A percentile compares a stretch with the other conserved stretches of the same genome.
Evolutionary conservation across 306 rosid genomes (phyloP).

Genomic region (Cucumis cinereus): DNA sequence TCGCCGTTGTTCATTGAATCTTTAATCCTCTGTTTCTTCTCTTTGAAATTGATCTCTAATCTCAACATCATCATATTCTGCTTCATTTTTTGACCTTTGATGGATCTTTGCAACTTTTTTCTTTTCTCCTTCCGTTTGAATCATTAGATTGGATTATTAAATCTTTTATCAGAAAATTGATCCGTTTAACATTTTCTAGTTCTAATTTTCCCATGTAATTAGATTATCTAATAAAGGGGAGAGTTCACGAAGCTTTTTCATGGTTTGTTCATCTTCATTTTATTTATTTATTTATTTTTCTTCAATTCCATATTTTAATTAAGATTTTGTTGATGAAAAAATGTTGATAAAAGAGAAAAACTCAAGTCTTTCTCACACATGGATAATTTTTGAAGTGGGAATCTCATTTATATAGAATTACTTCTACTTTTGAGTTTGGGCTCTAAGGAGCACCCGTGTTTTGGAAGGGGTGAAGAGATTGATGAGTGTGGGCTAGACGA

Average conservation of each 20-base stretch:
- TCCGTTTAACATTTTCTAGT: background rate
- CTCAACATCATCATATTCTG: background rate
- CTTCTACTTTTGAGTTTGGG: too few relatives aligned
- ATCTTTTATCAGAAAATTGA: background rate
- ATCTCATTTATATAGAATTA: too few relatives aligned
- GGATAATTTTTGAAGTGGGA: too few relatives aligned
- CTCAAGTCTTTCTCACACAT: too few relatives aligned
- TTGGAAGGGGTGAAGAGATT: too few relatives aligned
- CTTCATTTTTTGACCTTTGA: background rate
- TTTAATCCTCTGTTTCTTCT: background rate
- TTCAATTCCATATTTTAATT: too few relatives aligned
- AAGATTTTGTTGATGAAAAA: too few relatives aligned
- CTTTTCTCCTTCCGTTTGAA: background rate
- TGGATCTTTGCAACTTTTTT: background rate
- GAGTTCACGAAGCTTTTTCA: too few relatives aligned
- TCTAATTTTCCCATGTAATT: background rate
- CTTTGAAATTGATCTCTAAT: background rate
- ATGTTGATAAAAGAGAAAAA: too few relatives aligned
- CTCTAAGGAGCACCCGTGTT: too few relatives aligned
- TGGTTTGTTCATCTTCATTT: background rate
- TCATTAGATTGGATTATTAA: background rate
- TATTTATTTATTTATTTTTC: too few relatives aligned
- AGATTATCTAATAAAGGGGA: background rate
- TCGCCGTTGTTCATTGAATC: constrained; percentile 64
- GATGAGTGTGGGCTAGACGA: too few relatives aligned